Conservation (phyloP, 345 rosid species). For the Noccaea caerulescens region DNA sequence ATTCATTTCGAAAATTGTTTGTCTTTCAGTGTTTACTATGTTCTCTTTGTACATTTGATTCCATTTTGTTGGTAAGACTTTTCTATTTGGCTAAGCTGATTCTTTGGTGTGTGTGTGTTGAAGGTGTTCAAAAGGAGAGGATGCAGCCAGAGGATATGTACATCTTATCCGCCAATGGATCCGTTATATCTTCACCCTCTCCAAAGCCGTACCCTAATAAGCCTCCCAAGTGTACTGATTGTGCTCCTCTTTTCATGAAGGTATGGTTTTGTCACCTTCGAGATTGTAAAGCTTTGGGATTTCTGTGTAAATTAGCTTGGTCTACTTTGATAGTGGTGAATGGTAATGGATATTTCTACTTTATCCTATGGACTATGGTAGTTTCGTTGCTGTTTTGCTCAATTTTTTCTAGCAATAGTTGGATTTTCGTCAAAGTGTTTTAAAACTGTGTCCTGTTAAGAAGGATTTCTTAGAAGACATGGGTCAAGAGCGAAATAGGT, state of each 20-base stretch:
- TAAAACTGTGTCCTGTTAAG: not conserved
- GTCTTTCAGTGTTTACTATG: not conserved
- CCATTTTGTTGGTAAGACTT: not conserved
- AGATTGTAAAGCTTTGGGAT: not conserved
- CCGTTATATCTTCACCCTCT: constrained; percentile 65
- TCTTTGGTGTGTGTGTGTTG: constrained; percentile 15
- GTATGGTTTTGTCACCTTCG: constrained; percentile 41
- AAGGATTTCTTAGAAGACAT: constrained; percentile 27
- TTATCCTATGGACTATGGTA: not conserved
- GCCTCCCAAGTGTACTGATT: constrained; percentile 88
- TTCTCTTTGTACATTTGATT: not conserved
- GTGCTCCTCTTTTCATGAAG: constrained; percentile 91
- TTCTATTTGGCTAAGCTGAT: not conserved
- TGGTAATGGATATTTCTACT: constrained; percentile 23
- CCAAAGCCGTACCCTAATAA: constrained; percentile 87
- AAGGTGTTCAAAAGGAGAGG: constrained; percentile 99
- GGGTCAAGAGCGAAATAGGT: constrained; percentile 17
- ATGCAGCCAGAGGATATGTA: constrained; percentile 94
- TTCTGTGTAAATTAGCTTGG: constrained; percentile 2
- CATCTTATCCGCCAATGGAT: constrained; percentile 72
- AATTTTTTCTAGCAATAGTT: not conserved
- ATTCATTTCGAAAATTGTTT: not conserved
- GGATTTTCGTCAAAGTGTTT: not conserved
- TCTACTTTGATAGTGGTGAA: not conserved
- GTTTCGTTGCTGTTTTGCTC: not conserved